Conservation (phyloP, 352 stramenopile species). For the Globisporangium nodosum region DNA sequence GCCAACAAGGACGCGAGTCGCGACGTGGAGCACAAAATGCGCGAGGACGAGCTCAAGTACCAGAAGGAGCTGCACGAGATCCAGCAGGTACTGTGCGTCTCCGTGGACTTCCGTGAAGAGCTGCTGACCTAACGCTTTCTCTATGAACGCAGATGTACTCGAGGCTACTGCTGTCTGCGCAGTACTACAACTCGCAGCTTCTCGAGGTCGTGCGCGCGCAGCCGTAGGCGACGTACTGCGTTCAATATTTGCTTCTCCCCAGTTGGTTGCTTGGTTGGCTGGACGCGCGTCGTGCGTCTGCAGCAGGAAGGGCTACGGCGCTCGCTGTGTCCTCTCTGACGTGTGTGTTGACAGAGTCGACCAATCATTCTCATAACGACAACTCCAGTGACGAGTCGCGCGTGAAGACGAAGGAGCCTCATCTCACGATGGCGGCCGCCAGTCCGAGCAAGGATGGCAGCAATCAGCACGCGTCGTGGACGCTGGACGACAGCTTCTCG, state of each 20-base stretch:
- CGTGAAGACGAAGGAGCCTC: no score
- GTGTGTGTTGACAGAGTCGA: no score
- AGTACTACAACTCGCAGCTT: slow-evolving; percentile 69
- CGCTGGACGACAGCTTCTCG: slow-evolving; percentile 9
- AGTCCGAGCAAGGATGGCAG: neutral
- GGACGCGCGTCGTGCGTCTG: no score
- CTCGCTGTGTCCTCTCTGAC: no score
- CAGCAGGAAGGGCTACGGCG: no score
- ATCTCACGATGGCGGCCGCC: slow-evolving; percentile 1
- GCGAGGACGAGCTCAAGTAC: slow-evolving; percentile 57
- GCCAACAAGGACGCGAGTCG: slow-evolving; percentile 42
- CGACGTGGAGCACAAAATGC: slow-evolving; percentile 61
- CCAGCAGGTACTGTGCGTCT: slow-evolving; percentile 30
- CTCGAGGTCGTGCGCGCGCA: slow-evolving; percentile 37
- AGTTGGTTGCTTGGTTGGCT: neutral
- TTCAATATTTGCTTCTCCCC: neutral
- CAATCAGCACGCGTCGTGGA: neutral
- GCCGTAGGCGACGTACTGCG: slow-evolving; percentile 12
- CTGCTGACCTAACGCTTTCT: slow-evolving; percentile 2
- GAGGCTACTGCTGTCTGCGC: slow-evolving; percentile 46
- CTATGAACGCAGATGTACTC: slow-evolving; percentile 49
- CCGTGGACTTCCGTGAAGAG: neutral
- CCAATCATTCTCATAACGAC: no score
- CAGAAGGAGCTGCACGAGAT: slow-evolving; percentile 62
- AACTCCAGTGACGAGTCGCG: neutral